Evolutionary conservation across 176 grass and related monocot species (phyloP).

Genomic region (Typha latifolia): DNA sequence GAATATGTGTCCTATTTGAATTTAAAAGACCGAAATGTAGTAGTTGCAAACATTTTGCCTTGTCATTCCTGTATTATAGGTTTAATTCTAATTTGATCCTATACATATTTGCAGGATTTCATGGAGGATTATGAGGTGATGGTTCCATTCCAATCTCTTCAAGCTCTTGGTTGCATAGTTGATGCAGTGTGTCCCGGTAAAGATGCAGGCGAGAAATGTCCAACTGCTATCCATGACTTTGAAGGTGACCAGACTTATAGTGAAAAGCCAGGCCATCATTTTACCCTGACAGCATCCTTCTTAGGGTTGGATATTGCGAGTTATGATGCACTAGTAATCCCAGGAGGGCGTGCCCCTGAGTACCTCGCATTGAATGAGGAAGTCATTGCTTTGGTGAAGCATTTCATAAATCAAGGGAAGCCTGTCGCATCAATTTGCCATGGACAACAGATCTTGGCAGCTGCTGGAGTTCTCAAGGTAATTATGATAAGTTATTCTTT

Average conservation of each 20-base stretch:
- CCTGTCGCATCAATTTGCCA: slow-evolving; percentile 94
- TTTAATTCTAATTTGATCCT: neutral
- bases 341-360: slow-evolving; percentile 75
- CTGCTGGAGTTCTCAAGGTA: slow-evolving; percentile 87
- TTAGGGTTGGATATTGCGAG: slow-evolving; percentile 38
- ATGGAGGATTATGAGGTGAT: slow-evolving; percentile 99
- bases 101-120: slow-evolving; percentile 47
- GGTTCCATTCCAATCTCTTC: slow-evolving; percentile 88
- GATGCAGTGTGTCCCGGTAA: slow-evolving; percentile 71
- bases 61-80: too few relatives aligned
- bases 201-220: slow-evolving; percentile 57
- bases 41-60: too few relatives aligned
- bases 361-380: slow-evolving; percentile 76
- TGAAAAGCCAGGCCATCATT: slow-evolving; percentile 95
- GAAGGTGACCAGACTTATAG: slow-evolving; percentile 96
- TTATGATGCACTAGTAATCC: slow-evolving; percentile 83
- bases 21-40: too few relatives aligned
- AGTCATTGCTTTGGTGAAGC: slow-evolving; percentile 56
- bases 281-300: slow-evolving; percentile 65
- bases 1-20: too few relatives aligned
- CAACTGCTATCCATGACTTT: slow-evolving; percentile 88
- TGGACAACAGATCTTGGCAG: slow-evolving; percentile 76
- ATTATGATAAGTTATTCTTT: neutral
- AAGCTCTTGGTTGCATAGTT: slow-evolving; percentile 84
- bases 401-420: slow-evolving; percentile 58